These are phyloP conservation scores for Pleurotus pulmonarius DNA, from an alignment of 768 basidiomycete species.

Conservation along the genomic window DNA sequence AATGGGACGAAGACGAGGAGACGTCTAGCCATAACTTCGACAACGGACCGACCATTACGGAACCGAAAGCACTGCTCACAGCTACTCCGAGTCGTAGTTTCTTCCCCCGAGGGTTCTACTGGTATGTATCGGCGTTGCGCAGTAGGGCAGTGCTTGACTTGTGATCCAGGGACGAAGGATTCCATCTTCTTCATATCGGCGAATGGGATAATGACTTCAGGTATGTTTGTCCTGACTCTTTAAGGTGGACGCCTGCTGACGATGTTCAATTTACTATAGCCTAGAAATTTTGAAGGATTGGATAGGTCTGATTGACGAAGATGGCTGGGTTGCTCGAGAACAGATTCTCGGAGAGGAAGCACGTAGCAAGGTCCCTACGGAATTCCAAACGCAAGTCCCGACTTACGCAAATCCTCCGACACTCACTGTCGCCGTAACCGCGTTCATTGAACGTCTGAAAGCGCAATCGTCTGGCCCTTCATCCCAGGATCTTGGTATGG, in stretches of 20 bases:
- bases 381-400: slow-evolving; percentile 93
- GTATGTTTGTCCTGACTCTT: slow-evolving; percentile 22
- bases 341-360: slow-evolving; percentile 97
- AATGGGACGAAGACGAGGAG: slow-evolving; percentile 79
- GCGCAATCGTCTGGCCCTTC: slow-evolving; percentile 41
- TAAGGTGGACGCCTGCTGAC: neutral
- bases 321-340: slow-evolving; percentile 95
- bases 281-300: slow-evolving; percentile 88
- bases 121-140: slow-evolving; percentile 37
- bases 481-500: slow-evolving; percentile 65
- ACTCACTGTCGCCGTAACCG: slow-evolving; percentile 88
- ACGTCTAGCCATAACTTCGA: slow-evolving; percentile 24
- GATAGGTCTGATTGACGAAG: slow-evolving; percentile 86
- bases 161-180: slow-evolving; percentile 85
- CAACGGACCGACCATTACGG: slow-evolving; percentile 64
- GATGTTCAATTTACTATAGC: slow-evolving; percentile 30
- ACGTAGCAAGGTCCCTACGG: slow-evolving; percentile 85
- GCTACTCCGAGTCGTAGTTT: slow-evolving; percentile 96
- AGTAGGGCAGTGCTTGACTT: neutral
- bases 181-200: slow-evolving; percentile 89
- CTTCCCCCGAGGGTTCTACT: slow-evolving; percentile 97
- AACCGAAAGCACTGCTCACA: slow-evolving; percentile 75
- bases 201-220: slow-evolving; percentile 91
- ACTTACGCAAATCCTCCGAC: slow-evolving; percentile 95
- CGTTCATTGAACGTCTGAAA: slow-evolving; percentile 77